Base-by-base conservation (phyloP, 1,284 basidiomycete species). In the Trichosporon sp. region DNA sequence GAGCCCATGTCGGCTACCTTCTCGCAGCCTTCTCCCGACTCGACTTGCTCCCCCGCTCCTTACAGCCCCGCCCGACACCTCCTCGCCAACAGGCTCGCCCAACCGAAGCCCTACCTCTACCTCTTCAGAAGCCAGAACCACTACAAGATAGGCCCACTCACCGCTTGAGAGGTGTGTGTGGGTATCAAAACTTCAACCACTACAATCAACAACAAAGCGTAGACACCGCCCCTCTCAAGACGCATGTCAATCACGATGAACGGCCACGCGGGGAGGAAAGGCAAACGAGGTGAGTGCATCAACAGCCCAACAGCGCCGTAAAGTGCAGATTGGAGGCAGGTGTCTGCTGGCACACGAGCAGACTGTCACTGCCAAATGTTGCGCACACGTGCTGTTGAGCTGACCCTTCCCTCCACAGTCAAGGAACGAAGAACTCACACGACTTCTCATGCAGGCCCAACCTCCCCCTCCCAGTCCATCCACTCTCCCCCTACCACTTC, bases 161-260 rank as follows among this genome's bases (percentile, higher is more conserved):
- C n/a, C 19, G 56, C 46, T 48, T 68, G 37, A 69, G 69, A 61
- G 64, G 66, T 66, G 26, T 46, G n/a, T 68, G 38, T 46, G 31
- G 56, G 54, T 38, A 35, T 46, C 51, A 14, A 26, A 43, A 14
- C 31, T 35, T 31, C 12, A 5, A 19, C 26, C 26, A 26, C 2
- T 63, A n/a, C 59, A 37, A 63, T 21, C 31, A 32, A 31, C 56
- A 61, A 31, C 59, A 35, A 37, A 35, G 32, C 59, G 59, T 61
- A n/a, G 16, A 54, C 65, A 63, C 21, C n/a, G 14, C 31, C 69
- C 31, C 14, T 61, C 31, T 66, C 16, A 48, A 46, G 40, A 59
- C 65, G 21, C 70, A 72, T 72, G 71, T 73, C 74, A 21, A 72
- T 75, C 67, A 73, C 74, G 48, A 73, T 73, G 70, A 73, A 71